Percentiles rank a stretch among this genome's conserved stretches.
Evolutionary conservation across 768 basidiomycete genomes (phyloP).

Genomic region (Daedalea quercina): DNA sequence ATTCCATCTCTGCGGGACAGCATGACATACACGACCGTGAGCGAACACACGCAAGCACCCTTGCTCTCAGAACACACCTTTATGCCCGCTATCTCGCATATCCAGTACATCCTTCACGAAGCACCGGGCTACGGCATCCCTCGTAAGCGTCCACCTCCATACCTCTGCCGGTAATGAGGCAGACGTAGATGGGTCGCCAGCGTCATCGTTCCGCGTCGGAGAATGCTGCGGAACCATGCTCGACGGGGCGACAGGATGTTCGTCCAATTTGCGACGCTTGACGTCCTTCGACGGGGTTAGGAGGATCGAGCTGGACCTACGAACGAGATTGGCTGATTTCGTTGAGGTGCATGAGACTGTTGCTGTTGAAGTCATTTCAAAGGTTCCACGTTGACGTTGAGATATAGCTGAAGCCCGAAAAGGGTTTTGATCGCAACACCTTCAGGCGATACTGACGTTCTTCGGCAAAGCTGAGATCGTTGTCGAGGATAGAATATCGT

Average conservation of each 20-base stretch:
- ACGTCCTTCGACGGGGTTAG: constrained; percentile 9
- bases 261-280: not conserved
- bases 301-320: constrained; percentile 10
- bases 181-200: not conserved
- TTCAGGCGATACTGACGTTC: too few species aligned
- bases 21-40: not conserved
- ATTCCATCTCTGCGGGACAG: constrained; percentile 39
- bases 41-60: not conserved
- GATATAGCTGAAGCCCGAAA: too few species aligned
- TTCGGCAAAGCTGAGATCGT: too few species aligned
- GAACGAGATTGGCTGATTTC: not conserved
- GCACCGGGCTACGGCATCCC: constrained; percentile 20
- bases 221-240: not conserved
- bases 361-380: not conserved
- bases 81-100: constrained; percentile 16
- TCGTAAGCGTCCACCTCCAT: constrained; percentile 20
- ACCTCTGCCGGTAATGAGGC: constrained; percentile 7
- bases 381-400: too few species aligned
- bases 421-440: too few species aligned
- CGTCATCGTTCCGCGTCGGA: not conserved
- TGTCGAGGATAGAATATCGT: too few species aligned
- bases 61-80: constrained; percentile 7
- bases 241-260: too few species aligned
- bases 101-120: constrained; percentile 18
- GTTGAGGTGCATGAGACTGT: constrained; percentile 3